A percentile compares a stretch with the other conserved stretches of the same genome.
These are phyloP conservation scores for Colletotrichum endophyticum DNA, from an alignment of 2,329 filamentous ascomycete genomes.

Conservation along the genomic window DNA sequence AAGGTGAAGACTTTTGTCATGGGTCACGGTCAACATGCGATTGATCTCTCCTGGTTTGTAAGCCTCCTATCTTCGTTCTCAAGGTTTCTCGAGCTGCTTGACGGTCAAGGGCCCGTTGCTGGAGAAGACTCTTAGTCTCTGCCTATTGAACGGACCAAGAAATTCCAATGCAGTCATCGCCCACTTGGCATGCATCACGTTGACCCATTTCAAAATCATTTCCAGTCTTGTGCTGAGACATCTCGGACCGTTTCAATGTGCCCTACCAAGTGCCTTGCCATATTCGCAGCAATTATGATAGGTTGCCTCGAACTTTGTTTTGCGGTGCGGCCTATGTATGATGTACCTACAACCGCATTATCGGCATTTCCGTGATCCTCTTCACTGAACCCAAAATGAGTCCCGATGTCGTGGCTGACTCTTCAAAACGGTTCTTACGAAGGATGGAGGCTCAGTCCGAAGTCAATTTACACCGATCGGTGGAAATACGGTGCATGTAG, in stretches of 20 bases:
- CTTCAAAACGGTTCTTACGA: neutral
- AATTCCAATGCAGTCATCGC: neutral
- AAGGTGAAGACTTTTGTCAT: no score
- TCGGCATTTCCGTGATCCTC: neutral
- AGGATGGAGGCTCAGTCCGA: neutral
- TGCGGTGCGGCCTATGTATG: neutral
- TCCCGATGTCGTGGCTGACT: neutral
- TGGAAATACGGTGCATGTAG: neutral
- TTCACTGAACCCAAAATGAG: neutral
- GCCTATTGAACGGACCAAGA: neutral
- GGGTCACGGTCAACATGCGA: neutral
- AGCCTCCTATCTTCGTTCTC: neutral
- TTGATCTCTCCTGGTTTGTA: fast-evolving
- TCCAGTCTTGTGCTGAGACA: neutral
- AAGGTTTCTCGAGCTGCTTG: neutral
- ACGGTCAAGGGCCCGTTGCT: neutral
- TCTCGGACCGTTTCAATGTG: neutral
- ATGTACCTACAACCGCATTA: neutral
- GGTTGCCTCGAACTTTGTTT: neutral
- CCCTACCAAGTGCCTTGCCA: neutral
- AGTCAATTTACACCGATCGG: neutral
- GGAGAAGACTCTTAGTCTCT: neutral
- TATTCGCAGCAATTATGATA: neutral
- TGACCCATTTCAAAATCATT: neutral
- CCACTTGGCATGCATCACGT: neutral